Evolutionary conservation across 345 rosid genomes (phyloP).

Genomic region (Cardamine occulta): DNA sequence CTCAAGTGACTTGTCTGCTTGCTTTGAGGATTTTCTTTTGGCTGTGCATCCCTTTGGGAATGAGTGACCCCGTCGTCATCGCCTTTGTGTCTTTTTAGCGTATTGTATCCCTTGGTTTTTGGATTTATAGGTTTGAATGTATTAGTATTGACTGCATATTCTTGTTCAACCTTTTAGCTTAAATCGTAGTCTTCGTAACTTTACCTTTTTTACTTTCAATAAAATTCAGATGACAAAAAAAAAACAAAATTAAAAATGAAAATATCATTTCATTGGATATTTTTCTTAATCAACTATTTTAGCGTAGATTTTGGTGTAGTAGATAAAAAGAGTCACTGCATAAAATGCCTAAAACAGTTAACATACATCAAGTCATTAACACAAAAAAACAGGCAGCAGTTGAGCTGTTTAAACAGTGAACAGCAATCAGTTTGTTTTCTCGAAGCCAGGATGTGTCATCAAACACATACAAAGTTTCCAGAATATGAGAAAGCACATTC

Average conservation of each 20-base stretch:
- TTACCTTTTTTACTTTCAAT: no score
- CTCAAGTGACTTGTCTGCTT: no score
- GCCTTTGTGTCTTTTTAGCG: no score
- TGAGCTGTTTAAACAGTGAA: background rate
- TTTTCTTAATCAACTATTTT: background rate
- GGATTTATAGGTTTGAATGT: no score
- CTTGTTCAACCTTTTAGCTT: no score
- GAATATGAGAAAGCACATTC: conserved; percentile 3
- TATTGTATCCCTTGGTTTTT: no score
- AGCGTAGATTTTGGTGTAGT: background rate
- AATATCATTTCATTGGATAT: background rate
- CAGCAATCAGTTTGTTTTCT: background rate
- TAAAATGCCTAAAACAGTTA: background rate
- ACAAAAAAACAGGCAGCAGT: conserved; percentile 18
- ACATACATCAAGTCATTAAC: background rate
- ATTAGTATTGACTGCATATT: no score
- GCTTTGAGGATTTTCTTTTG: no score
- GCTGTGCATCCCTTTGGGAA: no score
- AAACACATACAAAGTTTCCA: conserved; percentile 12
- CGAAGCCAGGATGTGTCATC: background rate
- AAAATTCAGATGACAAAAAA: no score
- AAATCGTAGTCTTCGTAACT: no score
- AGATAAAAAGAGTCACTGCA: background rate
- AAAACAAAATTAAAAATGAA: background rate
- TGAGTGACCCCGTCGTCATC: no score